Evolutionary conservation across 768 basidiomycete genomes (phyloP), one percentile per base, ranked within the genome.

Genomic region (Pulveroboletus sp.): DNA sequence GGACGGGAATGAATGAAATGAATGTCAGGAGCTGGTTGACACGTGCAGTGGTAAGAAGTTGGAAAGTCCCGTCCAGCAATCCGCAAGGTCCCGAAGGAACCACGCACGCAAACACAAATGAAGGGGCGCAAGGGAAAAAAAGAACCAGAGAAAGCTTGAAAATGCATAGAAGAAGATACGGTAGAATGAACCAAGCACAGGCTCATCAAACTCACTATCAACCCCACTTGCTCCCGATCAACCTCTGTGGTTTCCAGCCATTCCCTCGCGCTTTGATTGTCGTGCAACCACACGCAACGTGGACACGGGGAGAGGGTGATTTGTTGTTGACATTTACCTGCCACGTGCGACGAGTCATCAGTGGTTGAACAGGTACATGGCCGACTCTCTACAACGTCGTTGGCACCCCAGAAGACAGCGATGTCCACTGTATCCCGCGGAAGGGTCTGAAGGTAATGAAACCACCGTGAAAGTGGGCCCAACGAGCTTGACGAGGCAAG

Each of bases 371-470:
- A 60, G 18, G 50, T 53, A 50, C 60, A 67, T 17, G 47, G 15
- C 33, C 10, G 52, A 21, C 52, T 39, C 18, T 54, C 43, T 24
- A 59, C 44, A 50, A 57, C 62, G 47, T 64, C 58, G 37, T 59
- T 53, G 47, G 55, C 51, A 48, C 62, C 70, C 87, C 86, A 88
- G 55, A 87, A 79, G 17, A 83, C 52, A 31, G 84, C 82, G 30
- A 86, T 71, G 49, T 81, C 78, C 18, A 83, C 77, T 6, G 63
- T 60, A 37, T 65, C 62, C 38, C 60, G 51, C n/a, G 85, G 82
- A 6, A 89, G 70, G 10, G 81, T 81, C 56, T 83, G 78, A 6
- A 89, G 61, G 66, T 89, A 89, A 39, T 76, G 79, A 56, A 66
- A 73, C 84, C 85, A 89, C 38, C 70, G 71, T 8, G 86, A 88